Evolutionary conservation across 768 basidiomycete genomes (phyloP).

Genomic region (Lentinula aciculospora): DNA sequence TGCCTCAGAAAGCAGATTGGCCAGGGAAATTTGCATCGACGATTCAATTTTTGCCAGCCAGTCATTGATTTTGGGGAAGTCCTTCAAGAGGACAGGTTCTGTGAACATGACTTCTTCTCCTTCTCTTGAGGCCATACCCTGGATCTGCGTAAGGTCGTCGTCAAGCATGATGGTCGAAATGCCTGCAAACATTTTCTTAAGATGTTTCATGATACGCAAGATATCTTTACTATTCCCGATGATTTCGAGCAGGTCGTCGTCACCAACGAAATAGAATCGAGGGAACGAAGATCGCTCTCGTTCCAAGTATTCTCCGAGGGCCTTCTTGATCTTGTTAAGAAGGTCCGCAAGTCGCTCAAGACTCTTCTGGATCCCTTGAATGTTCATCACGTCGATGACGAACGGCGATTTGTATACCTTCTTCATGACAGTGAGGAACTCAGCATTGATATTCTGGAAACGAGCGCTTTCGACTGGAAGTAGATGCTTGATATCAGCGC

Average conservation of each 20-base stretch:
- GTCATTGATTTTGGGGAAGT: conserved; percentile 97
- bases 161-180: conserved; percentile 86
- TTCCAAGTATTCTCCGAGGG: conserved; percentile 97
- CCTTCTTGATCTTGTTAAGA: conserved; percentile 98
- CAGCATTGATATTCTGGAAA: conserved; percentile 97
- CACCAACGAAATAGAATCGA: conserved; percentile 99
- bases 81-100: conserved; percentile 80
- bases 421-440: conserved; percentile 98
- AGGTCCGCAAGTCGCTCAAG: conserved; percentile 94
- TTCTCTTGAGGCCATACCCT: conserved; percentile 92
- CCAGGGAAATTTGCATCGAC: conserved; percentile 89
- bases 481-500: conserved; percentile 98
- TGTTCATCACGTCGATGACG: conserved; percentile 94
- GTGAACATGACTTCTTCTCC: conserved; percentile 90
- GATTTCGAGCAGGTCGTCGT: conserved; percentile 97
- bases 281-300: conserved; percentile 97
- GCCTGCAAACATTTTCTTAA: conserved; percentile 99
- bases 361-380: conserved; percentile 93
- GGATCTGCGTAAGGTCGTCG: conserved; percentile 82
- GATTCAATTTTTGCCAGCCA: conserved; percentile 92
- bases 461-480: conserved; percentile 96
- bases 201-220: conserved; percentile 95
- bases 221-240: conserved; percentile 99
- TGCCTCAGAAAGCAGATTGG: conserved; percentile 72
- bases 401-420: conserved; percentile 99